These are phyloP conservation scores for Inonotus obliquus DNA, from an alignment of 1,284 basidiomycete genomes.

Conservation along the genomic window DNA sequence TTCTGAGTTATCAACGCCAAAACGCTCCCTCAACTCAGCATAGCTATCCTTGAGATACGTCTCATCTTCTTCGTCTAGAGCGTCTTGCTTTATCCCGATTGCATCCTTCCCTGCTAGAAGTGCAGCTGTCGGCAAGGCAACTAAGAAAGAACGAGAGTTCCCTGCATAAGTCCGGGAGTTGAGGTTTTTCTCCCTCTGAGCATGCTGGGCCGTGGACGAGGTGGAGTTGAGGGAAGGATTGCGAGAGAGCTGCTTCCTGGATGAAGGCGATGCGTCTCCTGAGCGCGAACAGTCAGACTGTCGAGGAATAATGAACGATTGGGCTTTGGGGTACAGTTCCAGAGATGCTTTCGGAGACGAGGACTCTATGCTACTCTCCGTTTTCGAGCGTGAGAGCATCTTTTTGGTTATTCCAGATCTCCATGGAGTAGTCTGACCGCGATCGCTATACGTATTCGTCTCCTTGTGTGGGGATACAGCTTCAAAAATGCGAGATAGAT, in stretches of 20 bases:
- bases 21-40: constrained; percentile 57
- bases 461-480: constrained; percentile 22
- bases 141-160: constrained; percentile 68
- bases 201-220: constrained; percentile 8
- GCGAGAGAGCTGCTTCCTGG: neutral
- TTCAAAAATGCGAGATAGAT: constrained; percentile 34
- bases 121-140: constrained; percentile 30
- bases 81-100: constrained; percentile 22
- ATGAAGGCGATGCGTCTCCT: constrained; percentile 5
- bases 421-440: constrained; percentile 13
- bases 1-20: constrained; percentile 72
- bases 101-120: constrained; percentile 22
- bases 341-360: constrained; percentile 20
- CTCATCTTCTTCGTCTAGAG: constrained; percentile 31
- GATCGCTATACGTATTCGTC: constrained; percentile 12
- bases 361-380: constrained; percentile 48
- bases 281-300: constrained; percentile 16
- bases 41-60: constrained; percentile 66
- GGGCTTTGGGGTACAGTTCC: constrained; percentile 30
- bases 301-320: constrained; percentile 33
- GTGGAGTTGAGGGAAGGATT: constrained; percentile 1
- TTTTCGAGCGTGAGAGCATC: constrained; percentile 45
- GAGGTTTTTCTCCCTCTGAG: constrained; percentile 3
- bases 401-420: constrained; percentile 33
- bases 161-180: constrained; percentile 60